Evolutionary conservation across 1,139 yeast species (phyloP).

Genomic region (Scheffersomyces quercinus): DNA sequence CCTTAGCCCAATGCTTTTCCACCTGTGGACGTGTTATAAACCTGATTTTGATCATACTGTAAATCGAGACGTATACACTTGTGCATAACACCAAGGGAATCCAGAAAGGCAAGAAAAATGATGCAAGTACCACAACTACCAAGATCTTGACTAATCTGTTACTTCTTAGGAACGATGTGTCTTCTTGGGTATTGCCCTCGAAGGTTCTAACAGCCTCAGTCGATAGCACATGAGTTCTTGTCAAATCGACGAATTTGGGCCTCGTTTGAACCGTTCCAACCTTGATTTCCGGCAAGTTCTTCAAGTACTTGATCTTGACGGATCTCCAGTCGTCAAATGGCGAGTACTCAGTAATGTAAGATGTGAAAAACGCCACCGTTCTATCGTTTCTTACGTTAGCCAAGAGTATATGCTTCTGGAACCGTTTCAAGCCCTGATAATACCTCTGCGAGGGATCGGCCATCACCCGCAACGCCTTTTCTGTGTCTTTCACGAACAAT

Average conservation of each 20-base stretch:
- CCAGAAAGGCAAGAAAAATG: constrained; percentile 51
- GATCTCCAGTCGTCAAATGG: constrained; percentile 49
- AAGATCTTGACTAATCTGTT: constrained; percentile 28
- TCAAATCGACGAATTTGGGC: constrained; percentile 61
- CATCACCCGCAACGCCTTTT: constrained; percentile 49
- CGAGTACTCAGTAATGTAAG: constrained; percentile 50
- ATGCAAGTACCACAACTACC: constrained; percentile 31
- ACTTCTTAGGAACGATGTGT: constrained; percentile 35
- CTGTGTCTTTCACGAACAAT: constrained; percentile 55
- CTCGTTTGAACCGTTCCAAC: constrained; percentile 35
- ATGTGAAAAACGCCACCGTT: constrained; percentile 55
- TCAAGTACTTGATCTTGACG: constrained; percentile 41
- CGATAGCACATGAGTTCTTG: constrained; percentile 22
- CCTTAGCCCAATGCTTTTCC: constrained; percentile 36
- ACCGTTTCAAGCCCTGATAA: constrained; percentile 54
- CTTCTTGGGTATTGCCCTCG: constrained; percentile 38
- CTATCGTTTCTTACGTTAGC: constrained; percentile 81
- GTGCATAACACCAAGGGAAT: constrained; percentile 52
- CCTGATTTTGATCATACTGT: constrained; percentile 36
- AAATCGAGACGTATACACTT: constrained; percentile 37
- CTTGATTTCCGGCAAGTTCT: constrained; percentile 33
- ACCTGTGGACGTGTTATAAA: constrained; percentile 25
- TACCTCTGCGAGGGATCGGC: constrained; percentile 56
- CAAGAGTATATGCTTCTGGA: constrained; percentile 57
- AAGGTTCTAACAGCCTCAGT: constrained; percentile 16